These are phyloP conservation scores for Cyclocybe aegerita DNA, from an alignment of 768 basidiomycete genomes.

Conservation along the genomic window DNA sequence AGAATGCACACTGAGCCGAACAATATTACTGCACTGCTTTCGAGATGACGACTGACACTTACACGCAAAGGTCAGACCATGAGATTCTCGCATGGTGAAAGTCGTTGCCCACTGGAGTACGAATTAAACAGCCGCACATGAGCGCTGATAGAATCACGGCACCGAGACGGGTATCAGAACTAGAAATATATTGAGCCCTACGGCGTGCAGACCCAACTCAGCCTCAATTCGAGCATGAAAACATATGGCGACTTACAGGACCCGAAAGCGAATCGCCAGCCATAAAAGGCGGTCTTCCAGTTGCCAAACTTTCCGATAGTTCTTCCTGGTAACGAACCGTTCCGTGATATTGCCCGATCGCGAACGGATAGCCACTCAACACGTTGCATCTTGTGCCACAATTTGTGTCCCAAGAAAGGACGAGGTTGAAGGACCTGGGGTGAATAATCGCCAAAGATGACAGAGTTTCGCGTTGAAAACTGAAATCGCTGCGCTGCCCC, in stretches of 20 bases:
- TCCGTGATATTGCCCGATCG: not conserved
- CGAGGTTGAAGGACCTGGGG: no score
- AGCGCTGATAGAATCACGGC: constrained; percentile 19
- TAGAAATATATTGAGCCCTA: constrained; percentile 73
- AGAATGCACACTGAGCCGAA: constrained; percentile 54
- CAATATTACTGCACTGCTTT: not conserved
- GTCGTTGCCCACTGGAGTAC: constrained; percentile 53
- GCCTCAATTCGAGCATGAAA: not conserved
- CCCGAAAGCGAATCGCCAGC: constrained; percentile 24
- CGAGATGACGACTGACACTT: constrained; percentile 20
- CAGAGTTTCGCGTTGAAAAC: no score
- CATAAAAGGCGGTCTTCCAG: constrained; percentile 12
- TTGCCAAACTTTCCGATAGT: not conserved
- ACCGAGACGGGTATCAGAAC: constrained; percentile 70
- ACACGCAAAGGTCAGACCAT: constrained; percentile 65
- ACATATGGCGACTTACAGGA: constrained; percentile 21
- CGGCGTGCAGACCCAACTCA: not conserved
- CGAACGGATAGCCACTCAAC: no score
- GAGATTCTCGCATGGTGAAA: constrained; percentile 43
- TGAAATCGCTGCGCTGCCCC: no score
- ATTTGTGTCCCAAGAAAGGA: no score
- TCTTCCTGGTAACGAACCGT: not conserved
- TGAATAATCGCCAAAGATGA: no score
- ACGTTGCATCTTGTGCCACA: no score
- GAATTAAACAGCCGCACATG: not conserved